These are phyloP conservation scores for Didymella pomorum DNA, from an alignment of 2,329 filamentous ascomycete species.

Conservation along the genomic window DNA sequence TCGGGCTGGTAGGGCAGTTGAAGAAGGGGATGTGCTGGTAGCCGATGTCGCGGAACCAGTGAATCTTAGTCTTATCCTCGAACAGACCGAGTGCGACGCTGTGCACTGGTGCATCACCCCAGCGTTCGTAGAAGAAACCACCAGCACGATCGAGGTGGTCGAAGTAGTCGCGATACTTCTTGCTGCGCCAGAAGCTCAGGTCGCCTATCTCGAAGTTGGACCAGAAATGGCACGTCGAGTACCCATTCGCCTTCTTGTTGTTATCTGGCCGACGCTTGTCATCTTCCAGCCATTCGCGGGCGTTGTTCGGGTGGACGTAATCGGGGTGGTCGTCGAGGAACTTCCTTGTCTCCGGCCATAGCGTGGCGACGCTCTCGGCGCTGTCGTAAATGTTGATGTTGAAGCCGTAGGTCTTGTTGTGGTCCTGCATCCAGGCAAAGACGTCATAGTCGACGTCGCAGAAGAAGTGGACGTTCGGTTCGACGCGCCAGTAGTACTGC, in stretches of 20 bases:
- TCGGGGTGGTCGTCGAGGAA: slow-evolving; percentile 87
- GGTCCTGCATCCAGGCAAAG: slow-evolving; percentile 96
- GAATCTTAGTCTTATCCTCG: slow-evolving; percentile 87
- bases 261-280: slow-evolving; percentile 77
- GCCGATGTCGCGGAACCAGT: slow-evolving; percentile 99
- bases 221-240: slow-evolving; percentile 99
- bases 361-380: slow-evolving; percentile 80
- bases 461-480: slow-evolving; percentile 99
- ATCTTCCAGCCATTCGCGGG: slow-evolving; percentile 87
- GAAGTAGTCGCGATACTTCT: slow-evolving; percentile 94
- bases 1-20: slow-evolving; percentile 96
- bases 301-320: slow-evolving; percentile 83
- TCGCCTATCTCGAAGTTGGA: slow-evolving; percentile 98
- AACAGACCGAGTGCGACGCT: slow-evolving; percentile 92
- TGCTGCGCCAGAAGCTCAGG: slow-evolving; percentile 89
- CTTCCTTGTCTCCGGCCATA: slow-evolving; percentile 96
- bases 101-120: slow-evolving; percentile 97
- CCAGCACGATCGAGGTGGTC: slow-evolving; percentile 92
- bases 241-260: slow-evolving; percentile 83
- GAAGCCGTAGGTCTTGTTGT: slow-evolving; percentile 99
- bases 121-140: slow-evolving; percentile 98
- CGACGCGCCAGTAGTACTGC: slow-evolving; percentile 98
- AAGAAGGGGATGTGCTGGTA: slow-evolving; percentile 99
- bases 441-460: slow-evolving; percentile 99
- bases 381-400: slow-evolving; percentile 97